Conservation (phyloP, 495 filamentous ascomycete species). For the Aspergillus hancockii region DNA sequence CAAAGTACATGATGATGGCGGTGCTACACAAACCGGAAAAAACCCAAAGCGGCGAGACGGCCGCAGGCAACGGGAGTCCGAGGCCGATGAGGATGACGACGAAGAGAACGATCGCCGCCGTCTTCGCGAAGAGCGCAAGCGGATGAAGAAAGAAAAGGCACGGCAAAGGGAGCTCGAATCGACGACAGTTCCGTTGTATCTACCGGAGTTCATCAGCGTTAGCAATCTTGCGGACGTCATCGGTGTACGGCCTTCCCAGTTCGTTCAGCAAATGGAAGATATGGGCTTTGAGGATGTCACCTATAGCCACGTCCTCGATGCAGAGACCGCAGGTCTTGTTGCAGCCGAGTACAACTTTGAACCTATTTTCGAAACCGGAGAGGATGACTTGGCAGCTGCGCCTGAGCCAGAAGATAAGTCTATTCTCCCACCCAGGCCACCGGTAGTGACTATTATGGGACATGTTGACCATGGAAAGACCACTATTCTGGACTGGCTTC, state of each 20-base stretch:
- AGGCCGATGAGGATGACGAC: constrained; percentile 36
- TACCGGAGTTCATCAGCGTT: constrained; percentile 91
- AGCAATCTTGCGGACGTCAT: constrained; percentile 79
- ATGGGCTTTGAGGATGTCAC: constrained; percentile 80
- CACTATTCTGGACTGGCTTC: constrained; percentile 89
- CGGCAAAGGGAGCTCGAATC: constrained; percentile 32
- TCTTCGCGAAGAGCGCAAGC: constrained; percentile 43
- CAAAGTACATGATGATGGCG: constrained; percentile 21
- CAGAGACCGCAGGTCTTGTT: constrained; percentile 87
- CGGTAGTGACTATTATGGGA: constrained; percentile 99
- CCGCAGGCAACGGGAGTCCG: constrained; percentile 24
- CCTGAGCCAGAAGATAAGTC: constrained; percentile 68
- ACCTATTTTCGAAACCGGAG: constrained; percentile 71
- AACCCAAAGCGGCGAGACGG: constrained; percentile 27
- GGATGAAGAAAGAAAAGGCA: constrained; percentile 48
- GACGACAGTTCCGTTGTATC: constrained; percentile 63
- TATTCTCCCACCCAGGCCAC: constrained; percentile 71
- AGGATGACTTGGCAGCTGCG: constrained; percentile 75
- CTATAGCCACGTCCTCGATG: constrained; percentile 79
- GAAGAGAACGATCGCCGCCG: constrained; percentile 35
- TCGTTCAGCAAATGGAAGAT: constrained; percentile 69
- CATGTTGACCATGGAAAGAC: constrained; percentile 99
- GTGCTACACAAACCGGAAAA: constrained; percentile 18
- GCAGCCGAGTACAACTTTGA: constrained; percentile 93
- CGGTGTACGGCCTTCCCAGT: constrained; percentile 68